Percentiles rank a stretch among this genome's conserved stretches.
Conservation (phyloP, 371 early-diverging fungal genomes). For the Actinomortierella ambigua region DNA sequence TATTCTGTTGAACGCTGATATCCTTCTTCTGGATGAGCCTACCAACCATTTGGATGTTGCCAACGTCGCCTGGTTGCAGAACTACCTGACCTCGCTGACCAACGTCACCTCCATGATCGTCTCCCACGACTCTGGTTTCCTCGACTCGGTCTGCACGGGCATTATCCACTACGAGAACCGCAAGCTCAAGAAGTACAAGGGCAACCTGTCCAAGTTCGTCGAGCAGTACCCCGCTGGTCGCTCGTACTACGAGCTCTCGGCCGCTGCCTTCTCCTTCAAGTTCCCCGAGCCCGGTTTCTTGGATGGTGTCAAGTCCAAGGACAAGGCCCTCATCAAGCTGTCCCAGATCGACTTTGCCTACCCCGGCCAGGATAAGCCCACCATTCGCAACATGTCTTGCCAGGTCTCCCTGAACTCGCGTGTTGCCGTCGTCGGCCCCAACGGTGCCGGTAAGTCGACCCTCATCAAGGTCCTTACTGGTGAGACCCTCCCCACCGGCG, state of each 20-base stretch:
- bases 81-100: constrained; percentile 73
- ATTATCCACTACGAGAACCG: constrained; percentile 79
- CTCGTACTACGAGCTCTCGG: constrained; percentile 68
- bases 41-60: constrained; percentile 93
- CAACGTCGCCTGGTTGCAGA: constrained; percentile 86
- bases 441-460: constrained; percentile 82
- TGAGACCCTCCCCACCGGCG: constrained; percentile 66
- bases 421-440: constrained; percentile 58
- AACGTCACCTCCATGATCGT: constrained; percentile 86
- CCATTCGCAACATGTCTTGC: constrained; percentile 60
- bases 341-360: constrained; percentile 67
- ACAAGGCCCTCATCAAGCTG: constrained; percentile 73
- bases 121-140: constrained; percentile 88
- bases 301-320: constrained; percentile 75
- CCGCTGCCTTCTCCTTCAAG: constrained; percentile 56
- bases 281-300: constrained; percentile 76
- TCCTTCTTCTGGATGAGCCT: constrained; percentile 90
- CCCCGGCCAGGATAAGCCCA: constrained; percentile 57
- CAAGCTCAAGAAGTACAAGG: constrained; percentile 78
- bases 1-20: constrained; percentile 83
- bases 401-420: constrained; percentile 69
- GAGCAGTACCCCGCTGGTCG: constrained; percentile 73
- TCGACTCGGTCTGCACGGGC: constrained; percentile 81
- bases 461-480: constrained; percentile 85
- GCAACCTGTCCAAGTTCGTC: constrained; percentile 84